Base-by-base conservation (phyloP, 1,284 basidiomycete species). In the Ceratobasidium sp. region DNA sequence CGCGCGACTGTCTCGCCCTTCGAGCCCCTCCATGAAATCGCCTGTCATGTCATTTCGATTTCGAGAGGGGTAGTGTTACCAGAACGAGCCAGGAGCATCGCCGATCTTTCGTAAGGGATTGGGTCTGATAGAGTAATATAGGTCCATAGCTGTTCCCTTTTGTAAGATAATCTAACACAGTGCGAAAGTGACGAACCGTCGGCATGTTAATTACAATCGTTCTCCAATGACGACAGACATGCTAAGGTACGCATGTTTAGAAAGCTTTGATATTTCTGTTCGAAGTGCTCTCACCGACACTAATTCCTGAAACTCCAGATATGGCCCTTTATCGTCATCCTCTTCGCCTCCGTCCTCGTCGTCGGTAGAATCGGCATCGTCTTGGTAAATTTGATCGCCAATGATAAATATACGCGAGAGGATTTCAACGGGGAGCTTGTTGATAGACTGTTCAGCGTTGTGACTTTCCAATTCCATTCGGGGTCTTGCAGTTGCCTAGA, bases 171-270 rank as follows among this genome's bases (percentile, higher is more conserved):
- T 32, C 28, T 21, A 8, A 26, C 9, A 2, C 28, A n/a, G 26
- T 3, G 26, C 26, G 49, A 23, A 14, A 38, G 30, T 6, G n/a
- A 26, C 63, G 38, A 52, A 66, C 63, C 63, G 50, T 66, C n/a
- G 63, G 63, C 13, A 28, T 66, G 26, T 49, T 41, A n/a, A 66
- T n/a, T 28, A 44, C 63, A 28, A 66, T 26, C 8, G 46, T 54
- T 41, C 47, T 52, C 63, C 63, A 66, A 8, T 26, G 46, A 23
- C 47, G 63, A 30, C 63, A 66, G 1, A 66, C 63, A 52, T 66
- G 63, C 63, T 66, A 50, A 30, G 18, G 23, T 35, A n/a, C 16
- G 21, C 23, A 13, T 23, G n/a, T n/a, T n/a, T n/a, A n/a, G n/a
- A n/a, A n/a, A n/a, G n/a, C n/a, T n/a, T n/a, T n/a, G n/a, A n/a